Evolutionary conservation across 1,284 basidiomycete genomes (phyloP).

Genomic region (Cutaneotrichosporon cyanovorans): DNA sequence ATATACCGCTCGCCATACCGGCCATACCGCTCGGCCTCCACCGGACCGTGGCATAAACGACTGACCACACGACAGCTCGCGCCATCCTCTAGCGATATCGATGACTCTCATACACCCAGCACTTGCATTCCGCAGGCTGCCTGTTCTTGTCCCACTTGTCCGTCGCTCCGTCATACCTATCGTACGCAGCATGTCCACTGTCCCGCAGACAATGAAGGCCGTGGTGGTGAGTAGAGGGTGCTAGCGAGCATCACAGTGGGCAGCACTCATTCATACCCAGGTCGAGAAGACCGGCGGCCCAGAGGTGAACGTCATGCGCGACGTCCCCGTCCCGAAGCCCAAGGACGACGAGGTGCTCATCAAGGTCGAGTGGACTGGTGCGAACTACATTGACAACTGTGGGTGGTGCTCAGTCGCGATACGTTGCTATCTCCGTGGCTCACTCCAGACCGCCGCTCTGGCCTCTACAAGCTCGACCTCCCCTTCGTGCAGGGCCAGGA

Average conservation of each 20-base stretch:
- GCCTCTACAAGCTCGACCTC: slow-evolving; percentile 52
- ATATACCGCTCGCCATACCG: no score
- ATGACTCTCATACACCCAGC: slow-evolving; percentile 7
- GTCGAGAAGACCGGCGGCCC: slow-evolving; percentile 58
- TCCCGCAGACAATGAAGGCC: slow-evolving; percentile 50
- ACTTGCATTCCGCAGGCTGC: background rate
- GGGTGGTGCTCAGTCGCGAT: slow-evolving; percentile 5
- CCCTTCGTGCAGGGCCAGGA: slow-evolving; percentile 77
- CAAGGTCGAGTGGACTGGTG: slow-evolving; percentile 62
- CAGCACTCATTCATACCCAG: slow-evolving; percentile 7
- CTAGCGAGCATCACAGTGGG: background rate
- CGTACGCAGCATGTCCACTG: slow-evolving; percentile 18
- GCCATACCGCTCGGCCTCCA: slow-evolving; percentile 6
- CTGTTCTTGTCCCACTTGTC: background rate
- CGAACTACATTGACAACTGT: slow-evolving; percentile 62
- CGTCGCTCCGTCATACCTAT: no score
- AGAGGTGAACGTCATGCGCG: slow-evolving; percentile 57
- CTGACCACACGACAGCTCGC: no score
- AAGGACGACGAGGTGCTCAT: slow-evolving; percentile 64
- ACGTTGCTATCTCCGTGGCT: background rate
- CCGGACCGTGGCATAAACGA: background rate
- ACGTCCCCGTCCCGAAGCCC: slow-evolving; percentile 57
- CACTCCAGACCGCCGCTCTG: slow-evolving; percentile 38
- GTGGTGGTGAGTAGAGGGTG: slow-evolving; percentile 37
- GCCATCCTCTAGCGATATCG: background rate